Evolutionary conservation across 768 basidiomycete species (phyloP).

Genomic region (Rhizopogon roseolus): DNA sequence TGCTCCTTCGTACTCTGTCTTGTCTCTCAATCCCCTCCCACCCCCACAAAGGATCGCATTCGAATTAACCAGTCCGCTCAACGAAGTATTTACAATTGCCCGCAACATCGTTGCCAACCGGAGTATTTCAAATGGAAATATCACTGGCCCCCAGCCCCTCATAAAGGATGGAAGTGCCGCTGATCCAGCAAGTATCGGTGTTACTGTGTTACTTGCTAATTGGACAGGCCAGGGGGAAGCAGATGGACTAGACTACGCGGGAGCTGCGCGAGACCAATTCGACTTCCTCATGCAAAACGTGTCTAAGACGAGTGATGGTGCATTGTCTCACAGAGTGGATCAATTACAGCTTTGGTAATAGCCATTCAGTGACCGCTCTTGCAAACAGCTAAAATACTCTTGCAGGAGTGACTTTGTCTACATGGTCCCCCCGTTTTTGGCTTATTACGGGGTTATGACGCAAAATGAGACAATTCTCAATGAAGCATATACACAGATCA

Average conservation of each 20-base stretch:
- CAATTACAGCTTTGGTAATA: conserved; percentile 71
- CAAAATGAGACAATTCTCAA: conserved; percentile 52
- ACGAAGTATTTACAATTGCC: conserved; percentile 55
- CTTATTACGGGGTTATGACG: conserved; percentile 71
- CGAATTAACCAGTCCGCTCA: conserved; percentile 29
- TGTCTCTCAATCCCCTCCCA: conserved; percentile 23
- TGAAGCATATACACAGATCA: conserved; percentile 69
- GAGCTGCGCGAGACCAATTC: conserved; percentile 63
- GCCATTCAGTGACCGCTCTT: background rate
- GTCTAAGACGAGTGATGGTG: conserved; percentile 67
- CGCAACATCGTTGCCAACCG: conserved; percentile 44
- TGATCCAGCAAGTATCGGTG: conserved; percentile 78
- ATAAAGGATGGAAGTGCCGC: conserved; percentile 56
- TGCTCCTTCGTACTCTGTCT: conserved; percentile 41
- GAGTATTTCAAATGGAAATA: conserved; percentile 34
- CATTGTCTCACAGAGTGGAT: conserved; percentile 70
- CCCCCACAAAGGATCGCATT: conserved; percentile 21
- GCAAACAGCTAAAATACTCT: background rate
- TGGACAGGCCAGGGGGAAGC: conserved; percentile 36
- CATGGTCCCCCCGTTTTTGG: conserved; percentile 86
- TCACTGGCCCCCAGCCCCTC: conserved; percentile 53
- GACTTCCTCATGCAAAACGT: conserved; percentile 52
- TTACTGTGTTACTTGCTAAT: conserved; percentile 61
- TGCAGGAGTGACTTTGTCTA: conserved; percentile 74
- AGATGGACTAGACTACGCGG: conserved; percentile 50